Evolutionary conservation across 495 filamentous ascomycete genomes (phyloP).

Genomic region (Penicillium desertorum): DNA sequence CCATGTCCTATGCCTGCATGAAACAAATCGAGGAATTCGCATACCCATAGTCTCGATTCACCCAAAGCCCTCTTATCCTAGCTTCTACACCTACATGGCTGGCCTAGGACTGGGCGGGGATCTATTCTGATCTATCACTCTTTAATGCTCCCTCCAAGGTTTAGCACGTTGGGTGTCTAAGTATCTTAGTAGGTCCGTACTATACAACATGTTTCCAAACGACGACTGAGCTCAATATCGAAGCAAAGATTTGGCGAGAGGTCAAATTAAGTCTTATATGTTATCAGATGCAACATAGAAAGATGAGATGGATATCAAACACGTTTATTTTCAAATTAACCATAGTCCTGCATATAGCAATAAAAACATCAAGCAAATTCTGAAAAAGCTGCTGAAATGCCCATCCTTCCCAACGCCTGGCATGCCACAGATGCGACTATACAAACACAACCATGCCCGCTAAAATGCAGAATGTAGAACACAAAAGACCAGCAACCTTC

Average conservation of each 20-base stretch:
- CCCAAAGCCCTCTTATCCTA: neutral
- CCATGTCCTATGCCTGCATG: too few relatives aligned
- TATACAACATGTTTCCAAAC: too few relatives aligned
- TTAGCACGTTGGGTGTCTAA: too few relatives aligned
- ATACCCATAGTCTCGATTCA: too few relatives aligned
- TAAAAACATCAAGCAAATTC: neutral
- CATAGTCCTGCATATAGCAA: neutral
- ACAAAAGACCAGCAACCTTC: constrained; percentile 10
- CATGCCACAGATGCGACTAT: constrained; percentile 11
- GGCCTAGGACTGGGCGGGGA: neutral
- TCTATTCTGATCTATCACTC: neutral
- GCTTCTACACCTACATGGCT: neutral
- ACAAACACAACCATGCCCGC: constrained; percentile 14
- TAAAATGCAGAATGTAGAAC: constrained; percentile 16
- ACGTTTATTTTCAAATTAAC: neutral
- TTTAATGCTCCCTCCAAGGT: neutral
- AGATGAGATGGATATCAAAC: neutral
- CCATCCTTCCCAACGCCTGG: constrained; percentile 9
- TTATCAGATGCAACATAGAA: neutral
- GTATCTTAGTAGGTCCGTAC: too few relatives aligned
- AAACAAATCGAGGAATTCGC: too few relatives aligned
- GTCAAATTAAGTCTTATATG: neutral
- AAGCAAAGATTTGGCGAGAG: neutral
- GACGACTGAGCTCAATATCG: neutral
- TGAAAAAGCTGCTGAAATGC: constrained; percentile 1